Conservation (phyloP, 306 rosid genomes). For the Sicyos baderoa region DNA sequence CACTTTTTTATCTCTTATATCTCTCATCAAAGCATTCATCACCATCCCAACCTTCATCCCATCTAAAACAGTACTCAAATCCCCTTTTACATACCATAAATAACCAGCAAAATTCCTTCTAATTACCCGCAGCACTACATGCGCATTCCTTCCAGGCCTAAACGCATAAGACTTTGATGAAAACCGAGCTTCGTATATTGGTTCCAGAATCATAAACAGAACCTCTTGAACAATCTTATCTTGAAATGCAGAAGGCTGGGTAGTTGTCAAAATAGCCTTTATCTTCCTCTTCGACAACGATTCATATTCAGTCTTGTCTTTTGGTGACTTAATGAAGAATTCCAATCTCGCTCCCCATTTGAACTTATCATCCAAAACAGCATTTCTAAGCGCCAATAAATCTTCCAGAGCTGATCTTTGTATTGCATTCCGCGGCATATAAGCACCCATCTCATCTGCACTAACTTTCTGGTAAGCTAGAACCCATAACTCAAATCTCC, state of each 20-base stretch:
- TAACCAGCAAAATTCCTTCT: conserved; percentile 78
- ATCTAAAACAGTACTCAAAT: conserved; percentile 69
- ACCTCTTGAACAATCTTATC: conserved; percentile 84
- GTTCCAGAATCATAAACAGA: conserved; percentile 67
- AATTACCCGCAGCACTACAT: conserved; percentile 66
- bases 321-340: conserved; percentile 55
- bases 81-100: conserved; percentile 82
- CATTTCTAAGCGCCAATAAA: conserved; percentile 71
- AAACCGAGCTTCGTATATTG: conserved; percentile 68
- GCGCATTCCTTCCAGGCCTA: conserved; percentile 73
- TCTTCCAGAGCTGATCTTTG: conserved; percentile 51
- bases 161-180: conserved; percentile 59
- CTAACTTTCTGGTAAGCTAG: conserved; percentile 79
- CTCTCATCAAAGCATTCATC: conserved; percentile 73
- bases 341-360: conserved; percentile 79
- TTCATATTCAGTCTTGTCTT: conserved; percentile 59
- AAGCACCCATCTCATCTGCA: conserved; percentile 77
- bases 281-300: conserved; percentile 74
- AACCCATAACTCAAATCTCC: conserved; percentile 78
- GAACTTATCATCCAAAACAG: conserved; percentile 69
- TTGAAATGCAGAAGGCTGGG: conserved; percentile 75
- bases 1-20: conserved; percentile 74
- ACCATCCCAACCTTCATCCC: conserved; percentile 72
- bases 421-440: conserved; percentile 54
- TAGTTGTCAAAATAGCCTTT: conserved; percentile 59